Evolutionary conservation across 176 grass and related monocot genomes (phyloP).

Genomic region (Oryza brachyantha): DNA sequence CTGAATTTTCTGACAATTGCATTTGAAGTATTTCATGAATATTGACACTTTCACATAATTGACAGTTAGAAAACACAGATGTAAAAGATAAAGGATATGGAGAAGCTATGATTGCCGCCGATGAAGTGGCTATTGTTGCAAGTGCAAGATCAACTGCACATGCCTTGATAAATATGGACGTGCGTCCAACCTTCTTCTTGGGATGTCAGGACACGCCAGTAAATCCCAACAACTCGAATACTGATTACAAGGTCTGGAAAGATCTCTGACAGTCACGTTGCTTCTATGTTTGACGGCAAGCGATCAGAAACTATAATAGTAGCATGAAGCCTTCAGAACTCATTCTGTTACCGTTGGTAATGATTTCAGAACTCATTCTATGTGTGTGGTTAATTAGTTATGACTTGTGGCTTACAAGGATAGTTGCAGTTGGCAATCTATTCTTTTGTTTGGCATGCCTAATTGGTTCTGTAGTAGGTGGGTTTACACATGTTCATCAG

Average conservation of each 20-base stretch:
- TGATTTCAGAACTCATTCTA: conserved; percentile 17
- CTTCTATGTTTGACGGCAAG: neutral
- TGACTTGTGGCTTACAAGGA: neutral
- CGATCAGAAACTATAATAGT: neutral
- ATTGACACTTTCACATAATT: neutral
- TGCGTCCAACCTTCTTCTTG: conserved; percentile 61
- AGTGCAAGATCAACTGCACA: conserved; percentile 83
- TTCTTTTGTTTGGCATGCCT: conserved; percentile 10
- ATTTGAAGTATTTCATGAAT: conserved; percentile 17
- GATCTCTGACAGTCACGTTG: conserved; percentile 52
- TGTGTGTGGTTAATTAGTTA: conserved; percentile 5
- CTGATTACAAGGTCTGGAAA: conserved; percentile 92
- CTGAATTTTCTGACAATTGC: neutral
- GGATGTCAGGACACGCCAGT: conserved; percentile 77
- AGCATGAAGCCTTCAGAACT: neutral
- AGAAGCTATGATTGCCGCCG: conserved; percentile 62
- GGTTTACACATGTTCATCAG: neutral
- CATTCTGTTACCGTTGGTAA: neutral
- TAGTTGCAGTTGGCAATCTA: neutral
- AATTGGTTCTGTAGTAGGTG: neutral
- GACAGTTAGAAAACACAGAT: conserved; percentile 76
- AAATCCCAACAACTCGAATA: conserved; percentile 76
- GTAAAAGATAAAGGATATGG: conserved; percentile 81
- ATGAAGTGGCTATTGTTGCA: conserved; percentile 70
- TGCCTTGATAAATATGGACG: conserved; percentile 90